Base-by-base conservation (phyloP, 257 asterid species). In the Osmanthus fragrans region DNA sequence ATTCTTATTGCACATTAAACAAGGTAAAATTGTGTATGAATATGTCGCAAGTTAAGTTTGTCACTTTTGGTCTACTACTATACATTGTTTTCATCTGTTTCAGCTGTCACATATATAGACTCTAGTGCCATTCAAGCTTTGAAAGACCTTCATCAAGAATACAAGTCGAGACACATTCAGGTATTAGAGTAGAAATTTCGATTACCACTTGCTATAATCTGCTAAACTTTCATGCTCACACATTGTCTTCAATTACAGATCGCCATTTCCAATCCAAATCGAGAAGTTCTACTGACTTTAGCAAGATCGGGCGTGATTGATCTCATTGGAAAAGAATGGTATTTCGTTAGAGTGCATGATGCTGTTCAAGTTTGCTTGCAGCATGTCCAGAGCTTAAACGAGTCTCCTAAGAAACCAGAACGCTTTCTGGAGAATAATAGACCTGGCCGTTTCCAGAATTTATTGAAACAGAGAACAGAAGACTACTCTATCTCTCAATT, bases 91-190 rank as follows among this genome's bases (percentile, higher is more conserved):
- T n/a, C 63, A 64, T 85, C 64, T 77, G 54, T 85, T 87, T 83
- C 94, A 95, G 99, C 99, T 68, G 89, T 85, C 74, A 95, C 99
- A 27, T 95, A 95, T 68, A 87, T 95, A 70, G 99, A 95, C 79
- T 93, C 99, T 51, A 95, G 99, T 76, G 99, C 98, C 5, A 94
- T 93, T 78, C 94, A 95, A 88, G 97, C 97, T 72, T 72, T 95
- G 77, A 95, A 93, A 78, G 99, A 95, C 82, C 86, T 95, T 81
- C 75, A 93, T 79, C 92, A 88, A 34, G 98, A 95, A 83, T 95
- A 95, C 89, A 91, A 85, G 77, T 89, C 96, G 4, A 82, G 98
- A 30, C 89, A 92, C 85, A 95, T 93, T 84, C 97, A 93, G 98
- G 99, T 95, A 81, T 49, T 13, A 1, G n/a, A 70, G 13, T 25